Evolutionary conservation across 768 basidiomycete species (phyloP), one percentile per base, ranked within the genome.

Genomic region (Hygrophorus russula): DNA sequence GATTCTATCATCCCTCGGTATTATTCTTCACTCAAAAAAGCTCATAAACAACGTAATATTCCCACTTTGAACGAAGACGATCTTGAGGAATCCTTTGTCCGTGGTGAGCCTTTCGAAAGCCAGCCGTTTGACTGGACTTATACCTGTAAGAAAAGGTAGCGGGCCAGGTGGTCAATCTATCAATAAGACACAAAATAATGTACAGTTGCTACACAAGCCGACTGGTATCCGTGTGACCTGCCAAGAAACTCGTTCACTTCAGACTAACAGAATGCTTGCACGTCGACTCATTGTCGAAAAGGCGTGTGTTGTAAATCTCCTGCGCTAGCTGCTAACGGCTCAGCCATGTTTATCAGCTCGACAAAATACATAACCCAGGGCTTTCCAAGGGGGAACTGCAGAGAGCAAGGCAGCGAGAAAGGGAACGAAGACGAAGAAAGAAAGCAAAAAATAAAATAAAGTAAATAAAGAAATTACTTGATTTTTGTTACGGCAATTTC

Each of bases 81-180:
- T 53, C 47, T 94, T n/a, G 83, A 84, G 48, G 92, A 94, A 63
- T 65, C 70, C 15, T 94, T 94, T 59, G 83, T 93, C 40, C 72
- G 87, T 59, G 91, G 91, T 85, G 65, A 51, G 42, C 35, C 15
- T n/a, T 6, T 37, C 15, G 9, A 36, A 27, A 33, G 10, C 36
- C 19, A 13, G 15, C 36, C 17, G 6, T 24, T 24, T 18, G 31
- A 34, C 4, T 17, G 24, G 11, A 50, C 37, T 41, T 34, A 49
- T 10, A 10, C 15, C 12, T 11, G 6, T 11, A n/a, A 36, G 41
- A 38, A 19, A 55, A 91, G 89, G 89, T 36, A 81, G 86, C 56
- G 92, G 90, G 13, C 90, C 91, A 48, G 92, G 92, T 20, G 92
- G 92, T n/a, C 92, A 97, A 69, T 91, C 89, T 19, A 81, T 94